Evolutionary conservation across 106 monocot genomes (phyloP), one percentile per base, ranked within the genome.

Genomic region (Posidonia australis): DNA sequence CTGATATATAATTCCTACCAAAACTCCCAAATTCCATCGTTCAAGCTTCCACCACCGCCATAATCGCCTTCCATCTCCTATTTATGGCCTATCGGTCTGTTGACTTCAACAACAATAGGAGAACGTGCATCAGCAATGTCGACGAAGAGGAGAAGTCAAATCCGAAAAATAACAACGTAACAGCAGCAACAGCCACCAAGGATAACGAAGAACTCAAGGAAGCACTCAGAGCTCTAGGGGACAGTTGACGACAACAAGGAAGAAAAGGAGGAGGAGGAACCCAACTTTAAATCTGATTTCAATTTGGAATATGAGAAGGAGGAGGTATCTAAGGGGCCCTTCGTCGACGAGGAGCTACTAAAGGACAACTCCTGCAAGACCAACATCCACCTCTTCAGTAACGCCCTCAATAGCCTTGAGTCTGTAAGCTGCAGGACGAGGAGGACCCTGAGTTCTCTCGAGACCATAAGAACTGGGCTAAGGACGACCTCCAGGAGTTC

Each of bases 381-480:
- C 20, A 85, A 77, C 44, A 6, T 78, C 47, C 80, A 76, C 20
- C 57, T 22, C 64, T 90, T 90, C 67, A 10, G 68, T 1, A 57
- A 77, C 41, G 80, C 65, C 46, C 69, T 90, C 10, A 76, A 82
- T 49, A 80, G 76, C 73, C 72, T 44, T 14, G 0, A 27, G 24
- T 36, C 18, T 17, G 51, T 58, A 76, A 74, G 58, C 45, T 25
- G 42, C 51, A 73, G 66, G 81, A 76, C 71, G 42, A 54, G 66
- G 79, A 72, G 76, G 81, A 81, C 52, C 61, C 53, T 1, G 44
- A 61, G 60, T 90, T 90, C 76, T 85, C 90, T 17, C 59, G 24
- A 5, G 90, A 90, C 65, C 80, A 76, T 1, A 83, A 90, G 78
- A 72, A 70, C 44, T 90, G 90, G 90, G 72, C 73, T 45, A 82